Evolutionary conservation across 2,329 filamentous ascomycete species (phyloP).

Genomic region (Sarocladium strictum): DNA sequence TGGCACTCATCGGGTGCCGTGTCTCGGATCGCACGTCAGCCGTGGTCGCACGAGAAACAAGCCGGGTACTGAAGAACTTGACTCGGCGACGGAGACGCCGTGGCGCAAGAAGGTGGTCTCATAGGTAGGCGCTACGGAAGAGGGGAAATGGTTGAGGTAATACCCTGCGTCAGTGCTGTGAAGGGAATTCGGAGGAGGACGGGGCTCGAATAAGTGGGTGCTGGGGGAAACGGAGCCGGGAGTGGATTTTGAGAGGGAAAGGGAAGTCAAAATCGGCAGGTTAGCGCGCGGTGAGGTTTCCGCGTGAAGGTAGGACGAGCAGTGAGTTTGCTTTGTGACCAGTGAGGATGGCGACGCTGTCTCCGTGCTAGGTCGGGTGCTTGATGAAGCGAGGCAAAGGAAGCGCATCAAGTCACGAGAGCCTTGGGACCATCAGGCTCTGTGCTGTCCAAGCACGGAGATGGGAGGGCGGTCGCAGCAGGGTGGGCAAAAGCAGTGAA

Average conservation of each 20-base stretch:
- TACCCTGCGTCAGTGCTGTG: not conserved
- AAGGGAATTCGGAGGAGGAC: not conserved
- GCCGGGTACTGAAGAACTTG: not conserved
- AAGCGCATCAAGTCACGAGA: not conserved
- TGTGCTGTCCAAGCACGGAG: not conserved
- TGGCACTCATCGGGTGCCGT: not conserved
- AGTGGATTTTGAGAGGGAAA: not conserved
- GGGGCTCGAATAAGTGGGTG: not conserved
- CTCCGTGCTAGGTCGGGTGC: too few relatives aligned
- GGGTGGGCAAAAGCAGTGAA: not conserved
- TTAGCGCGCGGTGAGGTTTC: constrained; percentile 6
- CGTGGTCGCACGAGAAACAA: not conserved
- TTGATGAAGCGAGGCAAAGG: not conserved
- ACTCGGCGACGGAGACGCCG: not conserved
- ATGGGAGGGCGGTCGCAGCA: not conserved
- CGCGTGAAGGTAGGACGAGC: not conserved
- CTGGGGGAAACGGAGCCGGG: not conserved
- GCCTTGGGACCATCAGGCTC: not conserved
- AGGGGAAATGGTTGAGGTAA: not conserved
- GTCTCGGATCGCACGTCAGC: not conserved
- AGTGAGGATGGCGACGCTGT: too few relatives aligned
- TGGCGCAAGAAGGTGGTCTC: not conserved
- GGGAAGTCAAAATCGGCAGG: not conserved
- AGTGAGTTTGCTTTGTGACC: not conserved
- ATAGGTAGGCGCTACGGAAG: not conserved